Base-by-base conservation (phyloP, 352 stramenopile species). In the Phytopythium cucurbitacearum region DNA sequence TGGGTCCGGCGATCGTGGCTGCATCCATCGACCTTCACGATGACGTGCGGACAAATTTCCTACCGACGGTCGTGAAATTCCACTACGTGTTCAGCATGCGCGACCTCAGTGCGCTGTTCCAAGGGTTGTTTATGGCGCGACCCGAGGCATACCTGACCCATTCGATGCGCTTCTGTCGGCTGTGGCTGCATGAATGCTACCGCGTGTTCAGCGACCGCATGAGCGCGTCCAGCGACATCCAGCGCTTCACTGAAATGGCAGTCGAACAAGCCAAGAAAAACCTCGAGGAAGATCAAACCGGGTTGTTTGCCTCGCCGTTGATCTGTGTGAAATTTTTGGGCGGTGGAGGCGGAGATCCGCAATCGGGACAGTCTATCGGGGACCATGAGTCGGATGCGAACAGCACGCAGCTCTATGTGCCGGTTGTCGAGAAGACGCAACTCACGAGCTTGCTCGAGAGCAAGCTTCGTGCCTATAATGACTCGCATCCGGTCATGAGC, bases 11-110 rank as follows among this genome's bases (percentile, higher is more conserved):
- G 6, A 54, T 98, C 15, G 64, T 96, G 2, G 72, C 85, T 2
- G 91, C 88, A 0, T 90, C 88, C 0, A 75, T 98, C 8, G 86
- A 92, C 40, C 50, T 97, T 38, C 92, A 95, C 47, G 59, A 64
- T 1, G 77, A 87, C 9, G 80, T 97, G 5, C 64, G 68, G 3
- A 36, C 65, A 4, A 85, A 82, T 13, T 98, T 98, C 58, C 51
- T 97, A 1, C 86, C 88, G 0, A 96, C 80, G 0, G 87, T 89
- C n/a, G 78, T 85, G 3, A 98, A 98, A 51, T 97, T 95, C 40
- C 89, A 97, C 59, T 97, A 98, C 51, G 74, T 95, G 3, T 98
- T 98, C 65, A 97, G 85, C 57, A 81, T 98, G 60, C 75, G 92
- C 10, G 90, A 98, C 44, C 53, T 98, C 7, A 80, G 75, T 5